phyloP scores from a whole-genome alignment of 2,329 filamentous ascomycete genomes.

The Pleochaeta shiraiana region DNA sequence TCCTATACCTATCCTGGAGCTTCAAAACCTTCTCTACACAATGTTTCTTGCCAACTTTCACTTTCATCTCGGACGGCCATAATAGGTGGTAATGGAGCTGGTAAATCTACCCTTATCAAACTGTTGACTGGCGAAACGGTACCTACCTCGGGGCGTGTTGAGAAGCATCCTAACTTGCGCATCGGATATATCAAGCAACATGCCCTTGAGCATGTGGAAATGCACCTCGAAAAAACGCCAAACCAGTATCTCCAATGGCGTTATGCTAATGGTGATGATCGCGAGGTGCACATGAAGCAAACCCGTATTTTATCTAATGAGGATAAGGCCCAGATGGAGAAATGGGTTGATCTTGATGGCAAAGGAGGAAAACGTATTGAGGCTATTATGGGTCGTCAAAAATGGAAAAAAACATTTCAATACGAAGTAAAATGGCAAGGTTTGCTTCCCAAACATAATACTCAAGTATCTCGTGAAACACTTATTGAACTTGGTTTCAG shows the following conservation, averaged over 20 bases:
- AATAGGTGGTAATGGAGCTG: conserved; percentile 92
- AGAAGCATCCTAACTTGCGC: conserved; percentile 96
- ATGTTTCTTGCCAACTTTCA: conserved; percentile 71
- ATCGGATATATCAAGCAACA: conserved; percentile 99
- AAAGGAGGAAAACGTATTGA: conserved; percentile 60
- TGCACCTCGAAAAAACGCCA: conserved; percentile 98
- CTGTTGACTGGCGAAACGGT: conserved; percentile 83
- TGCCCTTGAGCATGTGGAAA: conserved; percentile 95
- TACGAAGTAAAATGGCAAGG: conserved; percentile 93
- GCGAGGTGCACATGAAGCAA: conserved; percentile 94
- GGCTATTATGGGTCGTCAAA: conserved; percentile 82
- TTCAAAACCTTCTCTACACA: conserved; percentile 63
- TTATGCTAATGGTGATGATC: conserved; percentile 90
- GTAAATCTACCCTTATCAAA: conserved; percentile 97
- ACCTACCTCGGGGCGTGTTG: conserved; percentile 64
- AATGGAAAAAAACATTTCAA: conserved; percentile 98
- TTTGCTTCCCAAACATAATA: conserved; percentile 82
- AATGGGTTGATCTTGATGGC: conserved; percentile 69
- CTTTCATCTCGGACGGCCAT: conserved; percentile 89
- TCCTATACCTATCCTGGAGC: conserved; percentile 87
- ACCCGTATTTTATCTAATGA: conserved; percentile 72
- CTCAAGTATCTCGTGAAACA: conserved; percentile 81
- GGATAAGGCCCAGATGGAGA: conserved; percentile 83
- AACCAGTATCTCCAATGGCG: conserved; percentile 99
- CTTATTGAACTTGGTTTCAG: conserved; percentile 65